phyloP scores from a whole-genome alignment of 164 flowering plant species.

The Piper betle region DNA sequence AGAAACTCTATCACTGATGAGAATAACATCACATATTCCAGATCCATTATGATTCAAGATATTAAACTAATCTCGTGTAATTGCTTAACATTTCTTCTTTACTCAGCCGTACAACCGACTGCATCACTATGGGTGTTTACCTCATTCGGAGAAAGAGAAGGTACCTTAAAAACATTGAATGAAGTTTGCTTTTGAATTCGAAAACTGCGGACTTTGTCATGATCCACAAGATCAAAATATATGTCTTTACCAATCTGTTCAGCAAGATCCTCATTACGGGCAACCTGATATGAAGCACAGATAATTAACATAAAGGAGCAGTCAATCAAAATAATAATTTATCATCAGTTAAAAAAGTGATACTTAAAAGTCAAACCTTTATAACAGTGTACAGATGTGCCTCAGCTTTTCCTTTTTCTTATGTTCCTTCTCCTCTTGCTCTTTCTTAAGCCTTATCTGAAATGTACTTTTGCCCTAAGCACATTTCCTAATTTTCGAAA shows the following conservation, averaged over 20 bases:
- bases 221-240: slow-evolving; percentile 82
- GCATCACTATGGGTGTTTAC: too few relatives aligned
- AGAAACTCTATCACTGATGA: too few relatives aligned
- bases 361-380: slow-evolving; percentile 34
- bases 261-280: slow-evolving; percentile 59
- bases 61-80: too few relatives aligned
- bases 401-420: slow-evolving; percentile 75
- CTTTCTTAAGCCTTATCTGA: slow-evolving; percentile 78
- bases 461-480: slow-evolving; percentile 5
- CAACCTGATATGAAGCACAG: slow-evolving; percentile 32
- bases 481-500: not conserved
- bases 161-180: slow-evolving; percentile 58
- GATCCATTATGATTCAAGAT: too few relatives aligned
- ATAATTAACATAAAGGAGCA: too few relatives aligned
- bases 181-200: slow-evolving; percentile 64
- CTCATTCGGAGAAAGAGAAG: not conserved
- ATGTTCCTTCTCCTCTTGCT: slow-evolving; percentile 86
- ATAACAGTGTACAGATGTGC: slow-evolving; percentile 78
- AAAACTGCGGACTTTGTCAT: slow-evolving; percentile 71
- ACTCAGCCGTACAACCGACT: too few relatives aligned
- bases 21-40: too few relatives aligned
- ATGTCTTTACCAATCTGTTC: slow-evolving; percentile 74
- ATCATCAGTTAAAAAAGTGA: not conserved
- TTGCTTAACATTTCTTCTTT: too few relatives aligned
- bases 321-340: not conserved